A percentile compares a stretch with the other conserved stretches of the same genome.
Evolutionary conservation across 257 asterid species (phyloP).

Genomic region (Gentiana macrophylla): DNA sequence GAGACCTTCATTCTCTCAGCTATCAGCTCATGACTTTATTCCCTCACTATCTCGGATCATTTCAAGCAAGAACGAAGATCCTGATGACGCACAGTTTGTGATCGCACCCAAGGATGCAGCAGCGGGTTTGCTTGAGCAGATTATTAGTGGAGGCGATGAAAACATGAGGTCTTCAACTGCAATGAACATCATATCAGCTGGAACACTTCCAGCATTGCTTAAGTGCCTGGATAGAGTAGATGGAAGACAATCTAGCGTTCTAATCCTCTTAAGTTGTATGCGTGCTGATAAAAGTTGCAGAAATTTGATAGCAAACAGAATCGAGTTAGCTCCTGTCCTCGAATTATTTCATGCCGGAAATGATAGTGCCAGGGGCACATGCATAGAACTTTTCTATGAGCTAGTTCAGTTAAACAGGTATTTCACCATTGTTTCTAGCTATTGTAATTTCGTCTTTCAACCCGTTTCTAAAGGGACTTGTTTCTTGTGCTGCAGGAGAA

Average conservation of each 20-base stretch:
- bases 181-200: constrained; percentile 30
- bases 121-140: constrained; percentile 47
- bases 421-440: neutral
- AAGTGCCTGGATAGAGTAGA: constrained; percentile 44
- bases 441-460: neutral
- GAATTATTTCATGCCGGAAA: constrained; percentile 65
- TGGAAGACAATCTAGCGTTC: constrained; percentile 36
- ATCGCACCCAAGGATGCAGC: constrained; percentile 74
- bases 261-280: constrained; percentile 52
- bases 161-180: constrained; percentile 27
- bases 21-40: constrained; percentile 37
- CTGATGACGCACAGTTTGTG: constrained; percentile 25
- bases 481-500: constrained; percentile 32
- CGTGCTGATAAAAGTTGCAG: constrained; percentile 47
- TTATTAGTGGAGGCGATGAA: constrained; percentile 59
- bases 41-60: constrained; percentile 36
- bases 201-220: constrained; percentile 50
- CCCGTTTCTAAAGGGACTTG: neutral
- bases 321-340: constrained; percentile 55
- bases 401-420: constrained; percentile 65
- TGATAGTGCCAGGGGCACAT: constrained; percentile 42
- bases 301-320: constrained; percentile 38
- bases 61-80: constrained; percentile 39
- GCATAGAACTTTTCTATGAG: constrained; percentile 63
- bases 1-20: constrained; percentile 54